Evolutionary conservation across 257 asterid genomes (phyloP).

Genomic region (Nicotiana obtusifolia): DNA sequence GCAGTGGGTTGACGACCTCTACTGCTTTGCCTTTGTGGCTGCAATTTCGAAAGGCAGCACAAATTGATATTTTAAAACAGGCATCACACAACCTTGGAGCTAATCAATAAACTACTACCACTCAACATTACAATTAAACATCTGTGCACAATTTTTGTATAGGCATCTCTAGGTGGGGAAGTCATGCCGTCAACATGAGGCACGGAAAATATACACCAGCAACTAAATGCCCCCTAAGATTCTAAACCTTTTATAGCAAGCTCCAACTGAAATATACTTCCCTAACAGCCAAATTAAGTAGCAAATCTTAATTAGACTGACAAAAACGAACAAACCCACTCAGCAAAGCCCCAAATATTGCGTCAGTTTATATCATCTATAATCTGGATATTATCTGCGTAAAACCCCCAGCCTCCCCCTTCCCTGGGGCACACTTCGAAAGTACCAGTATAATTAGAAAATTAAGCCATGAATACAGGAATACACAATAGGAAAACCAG

Average conservation of each 20-base stretch:
- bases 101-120: neutral
- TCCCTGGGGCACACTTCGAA: neutral
- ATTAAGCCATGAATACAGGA: neutral
- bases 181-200: neutral
- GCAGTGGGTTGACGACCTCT: slow-evolving; percentile 30
- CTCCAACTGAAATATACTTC: neutral
- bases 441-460: neutral
- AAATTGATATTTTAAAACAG: neutral
- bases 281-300: neutral
- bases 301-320: neutral
- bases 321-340: neutral
- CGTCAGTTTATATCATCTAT: neutral
- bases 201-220: neutral
- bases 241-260: neutral
- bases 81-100: neutral
- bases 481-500: neutral
- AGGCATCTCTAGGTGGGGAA: neutral
- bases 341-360: neutral
- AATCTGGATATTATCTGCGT: neutral
- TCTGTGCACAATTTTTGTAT: neutral
- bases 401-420: neutral
- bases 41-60: neutral
- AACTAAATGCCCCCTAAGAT: neutral
- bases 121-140: neutral
- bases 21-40: slow-evolving; percentile 32